A percentile compares a stretch with the other conserved stretches of the same genome.
Evolutionary conservation across 192 early-diverging fungal genomes (phyloP).

Genomic region (Rhizophlyctis rosea): DNA sequence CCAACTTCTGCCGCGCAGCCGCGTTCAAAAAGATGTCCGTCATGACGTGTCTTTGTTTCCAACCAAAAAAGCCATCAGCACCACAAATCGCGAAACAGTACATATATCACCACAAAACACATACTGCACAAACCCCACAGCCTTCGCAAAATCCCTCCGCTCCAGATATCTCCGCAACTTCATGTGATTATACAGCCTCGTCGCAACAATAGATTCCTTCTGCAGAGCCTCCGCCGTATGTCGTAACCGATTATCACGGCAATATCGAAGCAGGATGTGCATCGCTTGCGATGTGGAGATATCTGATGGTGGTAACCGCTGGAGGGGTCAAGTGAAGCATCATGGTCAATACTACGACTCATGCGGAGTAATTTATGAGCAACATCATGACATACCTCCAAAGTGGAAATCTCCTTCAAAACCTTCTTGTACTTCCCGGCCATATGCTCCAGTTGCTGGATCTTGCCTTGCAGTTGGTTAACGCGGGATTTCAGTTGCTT

Average conservation of each 20-base stretch:
- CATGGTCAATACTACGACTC: neutral
- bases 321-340: neutral
- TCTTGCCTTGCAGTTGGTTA: slow-evolving; percentile 18
- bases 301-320: neutral
- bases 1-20: neutral
- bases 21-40: neutral
- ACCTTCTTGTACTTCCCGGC: slow-evolving; percentile 1
- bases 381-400: slow-evolving; percentile 18
- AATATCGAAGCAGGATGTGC: slow-evolving; percentile 17
- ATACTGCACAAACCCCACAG: slow-evolving; percentile 32
- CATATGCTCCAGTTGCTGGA: slow-evolving; percentile 13
- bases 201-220: slow-evolving; percentile 9
- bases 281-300: slow-evolving; percentile 6
- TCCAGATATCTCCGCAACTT: slow-evolving; percentile 11
- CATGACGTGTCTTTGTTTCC: neutral
- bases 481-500: slow-evolving; percentile 5
- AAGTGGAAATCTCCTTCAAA: neutral
- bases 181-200: neutral
- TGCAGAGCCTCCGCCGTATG: slow-evolving; percentile 21
- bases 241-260: slow-evolving; percentile 15
- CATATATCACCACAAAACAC: slow-evolving; percentile 7
- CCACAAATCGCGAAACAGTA: neutral
- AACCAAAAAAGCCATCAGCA: neutral
- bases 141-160: slow-evolving; percentile 23
- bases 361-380: no score